These are phyloP conservation scores for Sugiyamaella marilandica DNA, from an alignment of 805 yeast species.

Conservation along the genomic window DNA sequence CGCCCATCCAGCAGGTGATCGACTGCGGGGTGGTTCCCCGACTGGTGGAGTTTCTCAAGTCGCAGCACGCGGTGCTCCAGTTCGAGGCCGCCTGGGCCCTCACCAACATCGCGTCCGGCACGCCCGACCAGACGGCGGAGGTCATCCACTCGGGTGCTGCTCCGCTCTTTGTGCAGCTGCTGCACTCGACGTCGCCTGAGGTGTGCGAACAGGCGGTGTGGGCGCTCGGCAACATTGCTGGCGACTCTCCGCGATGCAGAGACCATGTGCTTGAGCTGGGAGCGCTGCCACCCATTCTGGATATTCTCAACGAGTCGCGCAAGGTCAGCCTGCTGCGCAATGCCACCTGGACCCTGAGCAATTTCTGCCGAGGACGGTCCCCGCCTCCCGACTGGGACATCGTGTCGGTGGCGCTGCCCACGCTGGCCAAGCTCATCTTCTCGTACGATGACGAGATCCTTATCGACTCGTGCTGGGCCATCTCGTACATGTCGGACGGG, in stretches of 20 bases:
- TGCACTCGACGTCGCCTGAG: constrained; percentile 76
- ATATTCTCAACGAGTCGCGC: constrained; percentile 72
- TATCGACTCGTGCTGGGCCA: constrained; percentile 98
- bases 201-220: constrained; percentile 98
- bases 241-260: constrained; percentile 87
- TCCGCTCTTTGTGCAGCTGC: constrained; percentile 78
- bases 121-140: constrained; percentile 79
- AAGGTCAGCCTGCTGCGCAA: constrained; percentile 83
- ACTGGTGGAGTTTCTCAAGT: constrained; percentile 77
- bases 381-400: constrained; percentile 95
- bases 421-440: constrained; percentile 83
- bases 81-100: constrained; percentile 99
- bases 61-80: constrained; percentile 77
- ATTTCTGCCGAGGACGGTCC: constrained; percentile 91
- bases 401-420: constrained; percentile 84
- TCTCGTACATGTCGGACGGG: constrained; percentile 91
- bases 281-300: constrained; percentile 85
- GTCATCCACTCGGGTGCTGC: constrained; percentile 94
- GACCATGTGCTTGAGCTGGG: constrained; percentile 80
- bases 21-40: constrained; percentile 91
- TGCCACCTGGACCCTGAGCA: constrained; percentile 97
- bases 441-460: constrained; percentile 89
- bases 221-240: constrained; percentile 99
- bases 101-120: constrained; percentile 95
- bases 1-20: constrained; percentile 92